Conservation (phyloP, 2,329 filamentous ascomycete species). For the Fusarium virguliforme region DNA sequence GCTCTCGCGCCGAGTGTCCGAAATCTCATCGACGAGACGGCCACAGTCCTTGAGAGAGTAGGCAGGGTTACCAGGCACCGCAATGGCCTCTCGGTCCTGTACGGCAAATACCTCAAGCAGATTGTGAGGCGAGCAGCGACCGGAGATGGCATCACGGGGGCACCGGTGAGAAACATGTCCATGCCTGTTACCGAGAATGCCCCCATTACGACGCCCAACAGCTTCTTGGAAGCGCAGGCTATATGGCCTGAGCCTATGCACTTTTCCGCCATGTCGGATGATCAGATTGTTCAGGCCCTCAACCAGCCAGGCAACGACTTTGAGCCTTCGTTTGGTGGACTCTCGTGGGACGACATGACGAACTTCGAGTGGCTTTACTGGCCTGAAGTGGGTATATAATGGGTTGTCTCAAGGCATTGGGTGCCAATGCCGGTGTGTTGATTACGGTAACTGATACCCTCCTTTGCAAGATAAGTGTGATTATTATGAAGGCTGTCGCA, state of each 20-base stretch:
- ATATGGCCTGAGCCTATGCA: constrained; percentile 69
- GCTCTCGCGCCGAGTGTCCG: constrained; percentile 75
- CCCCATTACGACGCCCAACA: constrained; percentile 43
- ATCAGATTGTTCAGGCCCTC: constrained; percentile 77
- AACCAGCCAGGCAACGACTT: constrained; percentile 75
- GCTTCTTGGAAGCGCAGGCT: constrained; percentile 52
- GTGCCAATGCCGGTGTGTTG: not conserved
- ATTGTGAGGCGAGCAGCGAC: constrained; percentile 60
- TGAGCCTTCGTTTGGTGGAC: constrained; percentile 68
- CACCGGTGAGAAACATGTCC: constrained; percentile 33
- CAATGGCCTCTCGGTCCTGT: constrained; percentile 74
- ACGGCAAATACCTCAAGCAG: constrained; percentile 63
- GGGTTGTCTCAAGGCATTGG: not conserved
- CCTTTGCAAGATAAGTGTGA: not conserved
- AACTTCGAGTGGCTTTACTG: constrained; percentile 72
- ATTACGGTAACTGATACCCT: not conserved
- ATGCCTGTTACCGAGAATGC: constrained; percentile 35
- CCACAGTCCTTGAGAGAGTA: constrained; percentile 78
- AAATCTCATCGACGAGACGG: constrained; percentile 77
- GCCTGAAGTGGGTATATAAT: constrained; percentile 61
- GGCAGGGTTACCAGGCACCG: constrained; percentile 77
- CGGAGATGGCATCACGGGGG: constrained; percentile 34
- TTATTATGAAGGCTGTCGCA: not conserved
- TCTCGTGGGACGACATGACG: constrained; percentile 73
- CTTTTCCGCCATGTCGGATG: constrained; percentile 79